phyloP scores from a whole-genome alignment of 805 yeast genomes.

The Ogataea allantospora region DNA sequence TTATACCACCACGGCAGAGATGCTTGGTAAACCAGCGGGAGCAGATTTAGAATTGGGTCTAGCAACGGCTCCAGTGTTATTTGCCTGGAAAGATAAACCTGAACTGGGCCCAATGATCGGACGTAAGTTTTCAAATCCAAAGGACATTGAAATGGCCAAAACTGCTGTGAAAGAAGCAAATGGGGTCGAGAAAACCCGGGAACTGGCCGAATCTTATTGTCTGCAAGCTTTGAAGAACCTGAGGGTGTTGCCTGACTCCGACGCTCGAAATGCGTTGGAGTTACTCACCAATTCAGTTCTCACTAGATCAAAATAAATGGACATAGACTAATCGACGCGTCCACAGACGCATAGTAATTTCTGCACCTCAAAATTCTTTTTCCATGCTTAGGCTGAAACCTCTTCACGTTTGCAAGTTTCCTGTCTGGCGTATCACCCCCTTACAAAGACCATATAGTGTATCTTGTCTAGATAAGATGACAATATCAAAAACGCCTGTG shows the following conservation, averaged over 20 bases:
- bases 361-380: background rate
- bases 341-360: background rate
- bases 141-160: slow-evolving; percentile 84
- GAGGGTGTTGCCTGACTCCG: slow-evolving; percentile 77
- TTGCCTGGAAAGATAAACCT: slow-evolving; percentile 89
- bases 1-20: slow-evolving; percentile 81
- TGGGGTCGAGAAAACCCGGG: slow-evolving; percentile 75
- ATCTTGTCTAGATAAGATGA: no score
- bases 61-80: slow-evolving; percentile 95
- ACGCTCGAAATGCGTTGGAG: slow-evolving; percentile 84
- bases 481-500: background rate
- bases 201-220: slow-evolving; percentile 77
- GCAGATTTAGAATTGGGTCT: slow-evolving; percentile 92
- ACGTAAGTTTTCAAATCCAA: slow-evolving; percentile 75
- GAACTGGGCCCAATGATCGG: slow-evolving; percentile 80
- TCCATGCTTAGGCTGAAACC: background rate
- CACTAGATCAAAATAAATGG: slow-evolving; percentile 66
- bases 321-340: slow-evolving; percentile 7
- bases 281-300: slow-evolving; percentile 79
- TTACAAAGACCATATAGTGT: no score
- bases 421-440: no score
- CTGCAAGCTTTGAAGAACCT: slow-evolving; percentile 70
- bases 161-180: slow-evolving; percentile 64
- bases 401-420: background rate
- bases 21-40: slow-evolving; percentile 92